phyloP scores from a whole-genome alignment of 352 stramenopile genomes.

The Phytophthora nicotianae region DNA sequence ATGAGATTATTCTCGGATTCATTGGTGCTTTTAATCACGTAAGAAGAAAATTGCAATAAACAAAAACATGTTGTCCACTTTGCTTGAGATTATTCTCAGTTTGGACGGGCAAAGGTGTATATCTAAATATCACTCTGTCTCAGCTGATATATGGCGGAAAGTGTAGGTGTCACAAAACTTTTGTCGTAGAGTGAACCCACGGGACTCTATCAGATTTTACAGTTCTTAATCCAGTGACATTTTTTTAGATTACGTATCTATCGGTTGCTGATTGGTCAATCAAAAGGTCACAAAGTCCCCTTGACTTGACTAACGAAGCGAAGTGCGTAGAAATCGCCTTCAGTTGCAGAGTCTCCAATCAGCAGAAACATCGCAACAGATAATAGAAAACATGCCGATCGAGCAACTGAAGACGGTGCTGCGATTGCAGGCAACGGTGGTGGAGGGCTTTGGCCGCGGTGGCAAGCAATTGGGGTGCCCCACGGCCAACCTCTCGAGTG shows the following conservation, averaged over 20 bases:
- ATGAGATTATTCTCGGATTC: background rate
- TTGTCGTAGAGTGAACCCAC: too few species aligned
- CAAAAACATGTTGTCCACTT: background rate
- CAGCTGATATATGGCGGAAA: too few species aligned
- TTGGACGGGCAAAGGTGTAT: background rate
- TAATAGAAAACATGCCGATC: conserved; percentile 49
- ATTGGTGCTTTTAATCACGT: background rate
- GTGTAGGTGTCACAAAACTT: too few species aligned
- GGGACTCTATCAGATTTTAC: too few species aligned
- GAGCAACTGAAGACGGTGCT: conserved; percentile 66
- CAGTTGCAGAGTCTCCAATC: conserved; percentile 7
- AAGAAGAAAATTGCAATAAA: background rate
- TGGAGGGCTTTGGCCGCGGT: conserved; percentile 93
- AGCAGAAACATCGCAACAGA: background rate
- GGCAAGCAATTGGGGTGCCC: conserved; percentile 96
- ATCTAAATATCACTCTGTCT: too few species aligned
- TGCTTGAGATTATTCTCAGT: background rate
- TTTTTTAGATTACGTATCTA: too few species aligned
- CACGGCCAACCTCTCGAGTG: conserved; percentile 93
- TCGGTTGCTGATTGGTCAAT: too few species aligned
- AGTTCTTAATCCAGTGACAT: too few species aligned
- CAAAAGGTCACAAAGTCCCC: too few species aligned
- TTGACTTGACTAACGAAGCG: too few species aligned
- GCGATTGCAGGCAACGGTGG: conserved; percentile 90
- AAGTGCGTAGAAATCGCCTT: background rate